Base-by-base conservation (phyloP, 2,329 filamentous ascomycete species). In the Trichoderma guizhouense region DNA sequence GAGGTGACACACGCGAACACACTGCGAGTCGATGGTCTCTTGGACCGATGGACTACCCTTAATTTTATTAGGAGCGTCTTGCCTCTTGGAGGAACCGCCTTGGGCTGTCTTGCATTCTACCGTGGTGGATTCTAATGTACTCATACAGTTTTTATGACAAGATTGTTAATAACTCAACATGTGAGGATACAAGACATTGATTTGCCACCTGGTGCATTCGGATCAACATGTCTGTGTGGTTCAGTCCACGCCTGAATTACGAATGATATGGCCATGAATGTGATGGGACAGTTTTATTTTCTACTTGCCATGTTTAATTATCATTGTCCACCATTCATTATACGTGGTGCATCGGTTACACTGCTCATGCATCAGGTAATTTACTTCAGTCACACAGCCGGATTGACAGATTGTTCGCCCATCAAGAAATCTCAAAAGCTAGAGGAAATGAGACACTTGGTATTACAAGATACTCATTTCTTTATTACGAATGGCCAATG, bases 1-100 rank as follows among this genome's bases (percentile, higher is more conserved):
- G 78, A 76, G 7, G 72, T 73, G 1, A 64, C 72, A 18, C 73
- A 71, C 7, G 72, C 73, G 47, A 72, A 71, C 4, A 66, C 73
- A 11, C 73, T 72, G 2, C 76, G 77, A 7, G 72, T 76, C 18
- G 57, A 68, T 32, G 67, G 53, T 18, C 64, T 78, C 18, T 30
- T 79, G 30, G 64, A 69, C 11, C 74, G 53, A 61, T 82, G 74
- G 76, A 72, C 43, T 65, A 32, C 69, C 21, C 72, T 82, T 69
- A 82, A 82, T 67, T 64, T 81, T 14, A 73, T 73, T 3, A 73
- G 81, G 18, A 78, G 79, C 39, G n/a, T 80, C 15, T 65, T 82
- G 7, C 79, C 79, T 5, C 75, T 82, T 26, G 74, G 71, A 47
- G 79, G 80, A 6, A 76, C 79, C 6, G 65, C 76, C 14, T 69